phyloP scores from a whole-genome alignment of 768 basidiomycete genomes.

The Pleurotus giganteus region DNA sequence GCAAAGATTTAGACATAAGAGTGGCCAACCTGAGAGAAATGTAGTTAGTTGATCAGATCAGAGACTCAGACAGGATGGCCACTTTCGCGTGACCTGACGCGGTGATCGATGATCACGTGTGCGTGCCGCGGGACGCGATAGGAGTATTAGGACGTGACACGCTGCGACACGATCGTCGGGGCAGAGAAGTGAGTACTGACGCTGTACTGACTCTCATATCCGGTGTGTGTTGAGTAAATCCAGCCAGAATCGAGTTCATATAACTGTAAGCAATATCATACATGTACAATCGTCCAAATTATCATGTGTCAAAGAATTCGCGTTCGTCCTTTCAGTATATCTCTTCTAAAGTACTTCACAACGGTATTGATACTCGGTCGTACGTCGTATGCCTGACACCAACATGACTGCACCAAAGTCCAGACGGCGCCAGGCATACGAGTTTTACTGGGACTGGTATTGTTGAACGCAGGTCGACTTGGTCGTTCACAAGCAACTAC shows the following conservation, averaged over 20 bases:
- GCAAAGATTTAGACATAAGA: constrained; percentile 31
- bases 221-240: no score
- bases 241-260: no score
- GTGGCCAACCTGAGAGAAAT: neutral
- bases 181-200: no score
- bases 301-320: neutral
- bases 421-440: constrained; percentile 4
- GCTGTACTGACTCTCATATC: no score
- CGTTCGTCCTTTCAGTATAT: constrained; percentile 4
- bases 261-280: neutral
- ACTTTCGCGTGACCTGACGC: no score
- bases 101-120: no score
- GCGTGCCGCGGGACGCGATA: no score
- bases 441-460: neutral
- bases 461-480: neutral
- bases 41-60: neutral
- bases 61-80: no score
- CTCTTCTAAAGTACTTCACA: constrained; percentile 7
- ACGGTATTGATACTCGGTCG: constrained; percentile 6
- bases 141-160: no score
- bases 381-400: constrained; percentile 1
- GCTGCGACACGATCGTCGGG: no score
- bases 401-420: constrained; percentile 10
- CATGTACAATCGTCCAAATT: neutral
- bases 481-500: constrained; percentile 7